phyloP scores from a whole-genome alignment of 768 basidiomycete genomes.

The Panaeolus cyanescens region DNA sequence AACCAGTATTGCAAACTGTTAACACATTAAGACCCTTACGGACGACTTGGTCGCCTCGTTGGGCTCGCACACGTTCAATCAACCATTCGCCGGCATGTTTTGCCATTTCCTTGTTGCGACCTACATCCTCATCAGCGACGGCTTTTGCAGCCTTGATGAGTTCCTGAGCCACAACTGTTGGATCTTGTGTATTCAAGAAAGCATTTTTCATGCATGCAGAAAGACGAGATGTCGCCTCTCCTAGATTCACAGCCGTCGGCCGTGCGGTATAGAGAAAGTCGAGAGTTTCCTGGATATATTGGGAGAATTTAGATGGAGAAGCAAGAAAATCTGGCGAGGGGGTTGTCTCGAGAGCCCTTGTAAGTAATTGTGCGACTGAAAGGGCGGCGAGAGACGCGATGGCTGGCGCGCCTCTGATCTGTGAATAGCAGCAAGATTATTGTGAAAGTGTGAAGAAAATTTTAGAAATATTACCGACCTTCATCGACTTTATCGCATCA shows the following conservation, averaged over 20 bases:
- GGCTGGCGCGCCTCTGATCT: conserved; percentile 88
- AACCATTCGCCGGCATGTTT: conserved; percentile 88
- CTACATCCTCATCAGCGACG: conserved; percentile 88
- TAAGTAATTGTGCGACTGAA: conserved; percentile 67
- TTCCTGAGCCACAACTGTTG: conserved; percentile 52
- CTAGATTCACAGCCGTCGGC: conserved; percentile 97
- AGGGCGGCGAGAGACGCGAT: conserved; percentile 92
- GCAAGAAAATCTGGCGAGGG: conserved; percentile 56
- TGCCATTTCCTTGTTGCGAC: conserved; percentile 84
- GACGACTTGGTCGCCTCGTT: conserved; percentile 20
- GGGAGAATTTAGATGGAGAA: conserved; percentile 51
- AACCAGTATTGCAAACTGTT: conserved; percentile 98
- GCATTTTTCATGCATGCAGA: conserved; percentile 46
- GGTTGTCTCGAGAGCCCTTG: conserved; percentile 46
- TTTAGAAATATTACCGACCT: conserved; percentile 44
- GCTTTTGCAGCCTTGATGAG: conserved; percentile 71
- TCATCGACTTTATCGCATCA: conserved; percentile 96
- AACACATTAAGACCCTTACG: conserved; percentile 70
- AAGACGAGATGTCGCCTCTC: conserved; percentile 80
- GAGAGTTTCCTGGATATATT: conserved; percentile 59
- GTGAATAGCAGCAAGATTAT: conserved; percentile 1
- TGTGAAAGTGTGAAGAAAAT: conserved; percentile 4
- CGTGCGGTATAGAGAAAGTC: conserved; percentile 81
- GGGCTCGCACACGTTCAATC: conserved; percentile 45
- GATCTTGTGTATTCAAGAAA: conserved; percentile 41